Percentiles rank a stretch among this genome's conserved stretches.
phyloP scores from a whole-genome alignment of 2,329 filamentous ascomycete genomes.

The Herpotrichia juniperi region DNA sequence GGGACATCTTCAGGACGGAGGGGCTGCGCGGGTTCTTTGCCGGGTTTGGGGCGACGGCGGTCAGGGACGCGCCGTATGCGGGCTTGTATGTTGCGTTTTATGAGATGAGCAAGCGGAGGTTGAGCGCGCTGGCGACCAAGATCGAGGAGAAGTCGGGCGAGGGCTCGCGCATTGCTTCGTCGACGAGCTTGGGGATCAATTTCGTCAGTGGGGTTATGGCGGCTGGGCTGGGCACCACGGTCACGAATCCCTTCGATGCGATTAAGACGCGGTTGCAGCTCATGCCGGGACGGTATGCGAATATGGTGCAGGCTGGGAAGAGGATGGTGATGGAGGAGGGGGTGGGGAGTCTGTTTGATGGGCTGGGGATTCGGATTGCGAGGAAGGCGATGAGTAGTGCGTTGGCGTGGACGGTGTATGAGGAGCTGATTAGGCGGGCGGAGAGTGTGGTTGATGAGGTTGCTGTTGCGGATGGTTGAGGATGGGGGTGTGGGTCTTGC shows the following conservation, averaged over 20 bases:
- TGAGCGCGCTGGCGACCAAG: slow-evolving; percentile 49
- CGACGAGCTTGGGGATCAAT: slow-evolving; percentile 72
- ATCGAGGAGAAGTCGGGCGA: slow-evolving; percentile 33
- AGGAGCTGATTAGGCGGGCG: slow-evolving; percentile 83
- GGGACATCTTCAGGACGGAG: slow-evolving; percentile 74
- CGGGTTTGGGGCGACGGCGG: slow-evolving; percentile 90
- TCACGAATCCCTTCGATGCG: slow-evolving; percentile 96
- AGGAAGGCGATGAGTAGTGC: slow-evolving; percentile 92
- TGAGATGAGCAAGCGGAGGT: slow-evolving; percentile 75
- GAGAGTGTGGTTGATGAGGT: slow-evolving; percentile 50
- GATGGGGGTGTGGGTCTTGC: neutral
- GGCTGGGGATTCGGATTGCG: slow-evolving; percentile 83
- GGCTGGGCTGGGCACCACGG: slow-evolving; percentile 79
- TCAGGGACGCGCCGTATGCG: slow-evolving; percentile 95
- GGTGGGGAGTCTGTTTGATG: slow-evolving; percentile 79
- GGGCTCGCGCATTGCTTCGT: slow-evolving; percentile 29
- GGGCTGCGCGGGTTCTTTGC: slow-evolving; percentile 87
- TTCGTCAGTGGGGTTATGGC: slow-evolving; percentile 83
- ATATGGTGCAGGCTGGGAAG: slow-evolving; percentile 77
- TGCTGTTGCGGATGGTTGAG: neutral
- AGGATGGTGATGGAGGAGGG: slow-evolving; percentile 86
- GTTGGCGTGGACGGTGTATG: slow-evolving; percentile 97
- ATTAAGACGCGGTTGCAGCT: slow-evolving; percentile 95
- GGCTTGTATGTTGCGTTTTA: slow-evolving; percentile 95
- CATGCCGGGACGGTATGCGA: slow-evolving; percentile 80